phyloP scores from a whole-genome alignment of 2,329 filamentous ascomycete species.

The Westerdykella sp. region DNA sequence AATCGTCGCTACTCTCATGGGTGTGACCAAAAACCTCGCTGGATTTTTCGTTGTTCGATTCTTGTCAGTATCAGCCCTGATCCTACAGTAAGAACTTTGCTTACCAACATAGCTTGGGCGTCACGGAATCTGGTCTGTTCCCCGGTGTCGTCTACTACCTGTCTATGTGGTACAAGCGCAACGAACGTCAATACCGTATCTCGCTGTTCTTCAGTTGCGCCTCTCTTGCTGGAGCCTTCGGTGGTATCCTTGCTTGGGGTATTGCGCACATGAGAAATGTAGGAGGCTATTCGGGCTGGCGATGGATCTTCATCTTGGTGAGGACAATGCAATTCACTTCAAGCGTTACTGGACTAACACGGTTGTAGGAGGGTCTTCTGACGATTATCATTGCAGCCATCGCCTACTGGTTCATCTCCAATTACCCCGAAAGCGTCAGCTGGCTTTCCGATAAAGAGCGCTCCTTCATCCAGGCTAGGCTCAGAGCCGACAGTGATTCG shows the following conservation, averaged over 20 bases:
- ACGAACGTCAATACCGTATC: constrained; percentile 54
- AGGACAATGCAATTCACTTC: background rate
- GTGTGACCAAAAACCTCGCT: constrained; percentile 42
- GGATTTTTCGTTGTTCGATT: constrained; percentile 45
- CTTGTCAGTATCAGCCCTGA: constrained; percentile 33
- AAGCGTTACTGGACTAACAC: constrained; percentile 7
- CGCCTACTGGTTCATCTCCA: constrained; percentile 56
- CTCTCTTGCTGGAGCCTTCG: constrained; percentile 55
- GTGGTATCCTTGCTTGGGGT: constrained; percentile 52
- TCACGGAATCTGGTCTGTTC: constrained; percentile 34
- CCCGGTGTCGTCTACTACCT: constrained; percentile 49
- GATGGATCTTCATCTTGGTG: constrained; percentile 40
- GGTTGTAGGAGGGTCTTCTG: constrained; percentile 28
- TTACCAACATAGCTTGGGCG: constrained; percentile 21
- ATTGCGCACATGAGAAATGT: constrained; percentile 58
- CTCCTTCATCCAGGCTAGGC: constrained; percentile 53
- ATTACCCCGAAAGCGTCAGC: constrained; percentile 55
- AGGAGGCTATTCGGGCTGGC: constrained; percentile 39
- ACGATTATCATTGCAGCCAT: constrained; percentile 30
- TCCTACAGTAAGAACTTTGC: background rate
- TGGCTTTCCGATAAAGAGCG: constrained; percentile 52
- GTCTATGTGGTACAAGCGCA: constrained; percentile 57
- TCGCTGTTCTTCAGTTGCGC: constrained; percentile 56
- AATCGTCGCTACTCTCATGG: constrained; percentile 46
- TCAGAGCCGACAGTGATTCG: constrained; percentile 63